Conservation (phyloP, 192 early-diverging fungal species). For the Geranomyces michiganensis region DNA sequence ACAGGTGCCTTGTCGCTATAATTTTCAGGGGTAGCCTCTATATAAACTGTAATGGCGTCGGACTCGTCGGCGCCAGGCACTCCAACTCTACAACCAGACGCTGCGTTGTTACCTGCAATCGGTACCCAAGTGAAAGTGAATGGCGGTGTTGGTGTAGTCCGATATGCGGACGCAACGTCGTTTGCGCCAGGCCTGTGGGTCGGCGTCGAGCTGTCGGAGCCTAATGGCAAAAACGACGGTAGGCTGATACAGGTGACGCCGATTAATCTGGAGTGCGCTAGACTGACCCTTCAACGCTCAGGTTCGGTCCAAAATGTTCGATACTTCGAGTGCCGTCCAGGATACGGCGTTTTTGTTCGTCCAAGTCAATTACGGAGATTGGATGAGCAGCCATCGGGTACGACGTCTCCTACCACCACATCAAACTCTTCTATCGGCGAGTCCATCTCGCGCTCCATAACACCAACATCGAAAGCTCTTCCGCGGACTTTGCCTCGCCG, state of each 20-base stretch:
- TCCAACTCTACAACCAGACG: not conserved
- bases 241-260: no score
- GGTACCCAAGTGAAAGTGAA: constrained; percentile 2
- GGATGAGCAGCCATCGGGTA: not conserved
- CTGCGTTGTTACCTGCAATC: not conserved
- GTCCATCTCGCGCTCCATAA: constrained; percentile 3
- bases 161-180: constrained; percentile 79
- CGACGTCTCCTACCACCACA: not conserved
- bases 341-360: constrained; percentile 48
- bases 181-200: constrained; percentile 89
- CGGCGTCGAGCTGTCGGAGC: constrained; percentile 82
- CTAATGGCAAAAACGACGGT: constrained; percentile 53
- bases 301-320: constrained; percentile 41
- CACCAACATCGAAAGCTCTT: not conserved
- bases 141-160: constrained; percentile 59
- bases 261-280: no score
- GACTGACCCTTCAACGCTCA: not conserved
- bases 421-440: not conserved
- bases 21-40: no score
- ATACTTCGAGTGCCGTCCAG: constrained; percentile 47
- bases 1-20: no score
- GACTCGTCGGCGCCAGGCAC: no score
- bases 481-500: not conserved
- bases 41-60: no score
- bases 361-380: constrained; percentile 32